Base-by-base conservation (phyloP, 805 yeast genomes). In the Kluyveromyces aestuarii region DNA sequence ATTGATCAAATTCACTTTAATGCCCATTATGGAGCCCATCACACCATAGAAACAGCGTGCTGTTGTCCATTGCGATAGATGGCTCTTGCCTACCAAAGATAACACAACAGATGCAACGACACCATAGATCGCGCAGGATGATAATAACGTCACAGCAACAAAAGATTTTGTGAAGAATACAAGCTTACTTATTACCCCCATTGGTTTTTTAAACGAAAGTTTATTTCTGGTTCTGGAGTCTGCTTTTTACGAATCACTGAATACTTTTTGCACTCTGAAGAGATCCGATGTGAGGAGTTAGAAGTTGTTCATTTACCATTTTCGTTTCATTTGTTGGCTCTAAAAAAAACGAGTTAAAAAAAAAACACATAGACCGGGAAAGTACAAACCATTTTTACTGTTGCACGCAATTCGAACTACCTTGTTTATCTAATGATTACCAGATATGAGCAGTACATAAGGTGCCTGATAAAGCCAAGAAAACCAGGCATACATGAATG, bases 41-140 rank as follows among this genome's bases (percentile, higher is more conserved):
- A 78, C 60, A 53, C 70, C 63, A 64, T 86, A 84, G 63, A 86
- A 90, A 41, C 83, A 84, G 53, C 95, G 74, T 1, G 96, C 98
- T 10, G 91, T 87, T 18, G 89, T 72, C 80, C 89, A 89, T 69
- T 93, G 99, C 1, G 95, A 81, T 44, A 89, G 73, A 48, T 84
- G 82, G 56, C 79, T 81, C 64, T 85, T 85, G 21, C 96, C 95
- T 14, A 82, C 54, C 7, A 88, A 46, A 1, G 86, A 70, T 46
- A 88, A 72, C 7, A 79, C 52, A 1, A 86, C 62, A 1, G 97
- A 88, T 19, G 89, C 86, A 9, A 85, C 45, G 2, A 86, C 86
- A 50, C 96, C 96, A 57, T 84, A 86, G 6, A 81, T 50, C 1
- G 89, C 89, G 62, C 87, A 77, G 0, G 80, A 67, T 14, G 78